These are phyloP conservation scores for Leucosporidium creatinivorum DNA, from an alignment of 768 basidiomycete genomes.

Conservation along the genomic window DNA sequence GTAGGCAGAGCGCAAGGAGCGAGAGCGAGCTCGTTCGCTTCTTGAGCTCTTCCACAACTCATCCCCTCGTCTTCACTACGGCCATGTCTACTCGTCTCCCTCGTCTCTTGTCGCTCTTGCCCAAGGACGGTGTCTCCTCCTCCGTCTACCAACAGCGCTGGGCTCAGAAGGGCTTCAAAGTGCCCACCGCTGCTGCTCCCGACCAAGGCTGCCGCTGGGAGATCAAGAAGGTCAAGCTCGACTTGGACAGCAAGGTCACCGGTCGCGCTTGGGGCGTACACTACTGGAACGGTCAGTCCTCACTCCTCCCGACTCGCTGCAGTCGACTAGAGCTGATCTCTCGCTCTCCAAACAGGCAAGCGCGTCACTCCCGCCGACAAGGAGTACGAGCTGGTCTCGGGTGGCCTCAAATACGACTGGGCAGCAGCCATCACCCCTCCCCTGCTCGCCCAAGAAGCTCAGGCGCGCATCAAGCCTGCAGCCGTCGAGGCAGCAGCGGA, in stretches of 20 bases:
- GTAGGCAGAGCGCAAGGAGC: no score
- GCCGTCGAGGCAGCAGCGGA: no score
- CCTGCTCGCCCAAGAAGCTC: conserved; percentile 4
- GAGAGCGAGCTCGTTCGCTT: no score
- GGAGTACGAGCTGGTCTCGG: conserved; percentile 15
- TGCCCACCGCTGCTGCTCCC: conserved; percentile 7
- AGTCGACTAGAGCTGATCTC: neutral
- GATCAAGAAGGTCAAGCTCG: conserved; percentile 7
- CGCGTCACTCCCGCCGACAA: conserved; percentile 8
- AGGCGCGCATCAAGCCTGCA: neutral
- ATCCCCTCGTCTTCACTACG: no score
- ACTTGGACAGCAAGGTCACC: neutral
- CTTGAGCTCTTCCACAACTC: no score
- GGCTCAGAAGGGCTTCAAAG: conserved; percentile 18
- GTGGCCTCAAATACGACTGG: conserved; percentile 22
- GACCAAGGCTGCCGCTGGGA: conserved; percentile 17
- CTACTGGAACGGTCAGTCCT: conserved; percentile 14
- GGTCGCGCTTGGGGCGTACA: conserved; percentile 12
- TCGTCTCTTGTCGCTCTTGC: no score
- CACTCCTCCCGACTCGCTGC: neutral
- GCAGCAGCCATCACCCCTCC: neutral
- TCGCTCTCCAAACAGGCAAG: conserved; percentile 1
- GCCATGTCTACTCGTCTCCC: no score
- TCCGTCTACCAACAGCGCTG: conserved; percentile 11
- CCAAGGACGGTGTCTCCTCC: no score